A percentile compares a stretch with the other conserved stretches of the same genome.
Conservation (phyloP, 352 stramenopile genomes). For the Phytophthora idaei region DNA sequence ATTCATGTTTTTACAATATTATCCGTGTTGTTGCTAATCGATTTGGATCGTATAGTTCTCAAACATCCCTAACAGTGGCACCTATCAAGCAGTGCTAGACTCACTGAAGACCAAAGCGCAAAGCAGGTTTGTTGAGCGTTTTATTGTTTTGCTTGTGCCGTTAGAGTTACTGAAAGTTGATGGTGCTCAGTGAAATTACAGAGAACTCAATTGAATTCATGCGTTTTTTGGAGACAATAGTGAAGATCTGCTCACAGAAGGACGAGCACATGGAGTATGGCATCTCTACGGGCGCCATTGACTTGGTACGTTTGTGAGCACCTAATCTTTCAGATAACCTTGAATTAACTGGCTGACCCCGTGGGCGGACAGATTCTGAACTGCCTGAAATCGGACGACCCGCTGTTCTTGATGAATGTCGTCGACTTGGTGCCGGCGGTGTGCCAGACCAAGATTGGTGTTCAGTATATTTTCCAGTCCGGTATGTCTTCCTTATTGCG, state of each 20-base stretch:
- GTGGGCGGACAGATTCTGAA: conserved; percentile 57
- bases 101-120: conserved; percentile 49
- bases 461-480: conserved; percentile 81
- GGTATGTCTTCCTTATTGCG: conserved; percentile 39
- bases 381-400: conserved; percentile 76
- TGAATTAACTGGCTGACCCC: conserved; percentile 9
- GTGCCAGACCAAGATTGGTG: conserved; percentile 64
- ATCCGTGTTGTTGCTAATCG: conserved; percentile 2
- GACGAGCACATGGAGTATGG: conserved; percentile 70
- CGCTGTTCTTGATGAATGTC: conserved; percentile 86
- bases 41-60: conserved; percentile 40
- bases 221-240: conserved; percentile 78
- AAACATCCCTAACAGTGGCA: conserved; percentile 36
- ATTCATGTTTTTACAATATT: background rate
- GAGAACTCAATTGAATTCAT: conserved; percentile 77
- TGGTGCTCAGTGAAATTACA: conserved; percentile 37
- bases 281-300: conserved; percentile 44
- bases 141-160: background rate
- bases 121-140: conserved; percentile 43
- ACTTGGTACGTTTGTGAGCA: conserved; percentile 39
- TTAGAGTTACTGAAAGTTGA: conserved; percentile 10
- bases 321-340: conserved; percentile 8
- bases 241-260: conserved; percentile 59
- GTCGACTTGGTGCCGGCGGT: conserved; percentile 79
- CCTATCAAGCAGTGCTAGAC: conserved; percentile 62